Evolutionary conservation across 1,284 basidiomycete species (phyloP), one percentile per base, ranked within the genome.

Genomic region (Ceratobasidium sp.): DNA sequence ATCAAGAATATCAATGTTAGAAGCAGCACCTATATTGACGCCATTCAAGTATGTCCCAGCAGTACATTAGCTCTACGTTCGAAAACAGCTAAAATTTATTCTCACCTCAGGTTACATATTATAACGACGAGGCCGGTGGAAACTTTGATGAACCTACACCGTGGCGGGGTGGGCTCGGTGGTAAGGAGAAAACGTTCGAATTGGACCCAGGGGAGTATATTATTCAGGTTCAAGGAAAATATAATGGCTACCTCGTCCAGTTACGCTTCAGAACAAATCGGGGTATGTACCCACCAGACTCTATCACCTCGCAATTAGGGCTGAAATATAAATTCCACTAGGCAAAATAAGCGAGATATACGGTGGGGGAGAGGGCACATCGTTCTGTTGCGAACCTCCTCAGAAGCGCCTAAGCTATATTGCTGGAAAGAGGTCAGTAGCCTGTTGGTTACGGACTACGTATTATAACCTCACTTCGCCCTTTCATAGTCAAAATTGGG

Each of bases 171-270:
- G 54, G 67, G 0, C 4, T 0, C 0, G 15, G 15, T n/a, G 67
- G 54, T 1, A 3, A 15, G 4, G 41, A 47, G 33, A 29, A 47
- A 44, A 2, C n/a, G 17, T 71, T 71, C 31, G 4, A 24, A 3
- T 54, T 71, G 1, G 54, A 59, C 9, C 19, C 36, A 2, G 54
- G 67, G 41, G 67, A 71, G 44, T 44, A 59, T 33, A 71, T 71
- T 11, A 48, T 54, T 44, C 22, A 17, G 14, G 24, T 59, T 44
- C 41, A 45, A n/a, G 67, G 53, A 24, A 24, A 17, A 8, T 31
- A 41, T 5, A 17, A 36, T 14, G 29, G 19, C 17, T 3, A 9
- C 15, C 31, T 59, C 56, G 9, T n/a, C 4, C 15, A 36, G 15
- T 36, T 59, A 2, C n/a, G 17, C 33, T 59, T 59, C 56, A 33